Base-by-base conservation (phyloP, 169 alveolate species). In the Cyclospora cayetanensis region DNA sequence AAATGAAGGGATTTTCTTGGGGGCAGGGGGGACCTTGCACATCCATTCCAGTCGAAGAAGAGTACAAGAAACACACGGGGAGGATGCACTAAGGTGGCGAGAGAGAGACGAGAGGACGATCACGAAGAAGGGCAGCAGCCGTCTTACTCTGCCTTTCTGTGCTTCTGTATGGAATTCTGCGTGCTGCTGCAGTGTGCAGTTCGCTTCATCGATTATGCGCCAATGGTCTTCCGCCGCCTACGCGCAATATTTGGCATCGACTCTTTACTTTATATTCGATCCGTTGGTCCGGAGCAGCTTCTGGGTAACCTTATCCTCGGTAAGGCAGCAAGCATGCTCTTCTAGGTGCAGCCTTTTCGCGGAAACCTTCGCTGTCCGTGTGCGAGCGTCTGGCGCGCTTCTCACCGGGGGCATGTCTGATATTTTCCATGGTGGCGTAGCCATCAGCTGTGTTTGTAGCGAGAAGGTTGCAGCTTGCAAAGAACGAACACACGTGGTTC, bases 251-350 rank as follows among this genome's bases (percentile, higher is more conserved):
- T 96, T 84, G 98, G 98, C 7, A 95, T 98, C 68, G 93, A 96
- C 76, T 96, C 97, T 31, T 99, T 97, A 65, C 97, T 95, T 82
- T 99, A 99, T 92, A 91, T 98, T 65, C 95, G 98, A 93, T 97
- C 99, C 27, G 98, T 98, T 34, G 99, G 99, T 0, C 99, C 99
- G 5, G 99, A 98, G 93, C 99, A 98, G 93, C 95, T 98, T 63
- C 95, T 94, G n/a, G 96, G 93, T 70, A 91, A 87, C 72, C 63
- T 86, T 90, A 70, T 68, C 68, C 46, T 63, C 52, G 93, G 93
- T 88, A 7, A 66, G 93, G n/a, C 0, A 27, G 11, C n/a, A n/a
- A n/a, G n/a, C n/a, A n/a, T n/a, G n/a, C n/a, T n/a, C n/a, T n/a
- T n/a, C n/a, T n/a, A n/a, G n/a, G n/a, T 18, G 60, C 60, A 11